These are phyloP conservation scores for Paramecium biaurelia DNA, from an alignment of 73 alveolate species.

Conservation along the genomic window DNA sequence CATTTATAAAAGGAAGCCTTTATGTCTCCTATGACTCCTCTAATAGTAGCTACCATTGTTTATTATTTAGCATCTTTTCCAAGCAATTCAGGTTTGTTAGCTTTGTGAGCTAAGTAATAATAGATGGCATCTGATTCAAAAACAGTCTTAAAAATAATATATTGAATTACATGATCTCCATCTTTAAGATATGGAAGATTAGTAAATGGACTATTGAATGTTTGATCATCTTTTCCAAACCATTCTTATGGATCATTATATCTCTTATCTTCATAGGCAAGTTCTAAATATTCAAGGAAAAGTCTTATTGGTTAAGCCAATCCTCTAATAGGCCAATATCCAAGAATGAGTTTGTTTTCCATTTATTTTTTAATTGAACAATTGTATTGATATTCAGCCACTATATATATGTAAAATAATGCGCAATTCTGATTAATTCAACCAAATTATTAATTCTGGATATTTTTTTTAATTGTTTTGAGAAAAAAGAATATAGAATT, in stretches of 20 bases:
- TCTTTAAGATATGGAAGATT: slow-evolving; percentile 66
- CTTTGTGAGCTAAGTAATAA: slow-evolving; percentile 50
- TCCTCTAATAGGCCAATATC: slow-evolving; percentile 65
- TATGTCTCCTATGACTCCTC: neutral
- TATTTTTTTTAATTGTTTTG: neutral
- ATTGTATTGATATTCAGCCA: neutral
- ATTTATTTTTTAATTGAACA: neutral
- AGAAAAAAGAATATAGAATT: neutral
- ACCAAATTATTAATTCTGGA: neutral
- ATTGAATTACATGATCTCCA: slow-evolving; percentile 9
- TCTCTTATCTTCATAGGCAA: slow-evolving; percentile 41
- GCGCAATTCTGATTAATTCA: neutral
- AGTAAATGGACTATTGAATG: slow-evolving; percentile 42
- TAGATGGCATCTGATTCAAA: slow-evolving; percentile 46
- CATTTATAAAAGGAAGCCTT: neutral
- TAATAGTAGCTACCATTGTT: slow-evolving; percentile 1
- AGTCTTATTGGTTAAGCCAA: slow-evolving; percentile 50
- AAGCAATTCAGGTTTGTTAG: slow-evolving; percentile 17
- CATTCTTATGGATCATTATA: slow-evolving; percentile 40
- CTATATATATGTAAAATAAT: neutral
- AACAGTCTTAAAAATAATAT: neutral
- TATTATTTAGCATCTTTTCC: slow-evolving; percentile 37
- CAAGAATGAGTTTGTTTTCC: slow-evolving; percentile 1
- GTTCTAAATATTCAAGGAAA: slow-evolving; percentile 50
- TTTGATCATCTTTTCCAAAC: slow-evolving; percentile 31